Conservation (phyloP, 2,329 filamentous ascomycete species). For the Calonectria pseudoreteaudii region DNA sequence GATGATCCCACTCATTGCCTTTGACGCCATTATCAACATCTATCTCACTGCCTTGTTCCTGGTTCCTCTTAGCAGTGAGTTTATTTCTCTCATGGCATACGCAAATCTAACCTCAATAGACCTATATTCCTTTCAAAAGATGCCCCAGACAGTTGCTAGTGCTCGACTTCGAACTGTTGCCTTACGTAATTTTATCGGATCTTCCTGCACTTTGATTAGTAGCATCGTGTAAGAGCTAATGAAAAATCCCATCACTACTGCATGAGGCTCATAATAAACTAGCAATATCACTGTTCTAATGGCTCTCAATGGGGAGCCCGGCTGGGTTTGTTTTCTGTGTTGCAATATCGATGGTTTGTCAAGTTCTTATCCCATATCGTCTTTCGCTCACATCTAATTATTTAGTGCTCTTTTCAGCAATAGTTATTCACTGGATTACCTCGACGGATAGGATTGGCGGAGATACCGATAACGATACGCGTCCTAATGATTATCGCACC, state of each 20-base stretch:
- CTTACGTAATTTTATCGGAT: slow-evolving; percentile 70
- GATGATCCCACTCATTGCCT: slow-evolving; percentile 71
- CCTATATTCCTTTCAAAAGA: slow-evolving; percentile 65
- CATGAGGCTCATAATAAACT: neutral
- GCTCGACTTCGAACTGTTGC: slow-evolving; percentile 63
- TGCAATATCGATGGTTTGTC: slow-evolving; percentile 72
- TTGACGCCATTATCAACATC: slow-evolving; percentile 71
- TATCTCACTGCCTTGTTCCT: slow-evolving; percentile 74
- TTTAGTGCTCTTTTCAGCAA: neutral
- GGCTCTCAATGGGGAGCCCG: slow-evolving; percentile 69
- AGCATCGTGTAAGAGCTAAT: slow-evolving; percentile 63
- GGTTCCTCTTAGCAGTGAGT: slow-evolving; percentile 66
- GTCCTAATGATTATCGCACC: neutral
- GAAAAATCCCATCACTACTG: too few relatives aligned
- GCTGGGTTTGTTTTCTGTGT: slow-evolving; percentile 74
- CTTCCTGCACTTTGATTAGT: slow-evolving; percentile 66
- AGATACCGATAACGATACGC: neutral
- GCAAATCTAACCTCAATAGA: slow-evolving; percentile 49
- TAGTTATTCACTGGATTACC: neutral
- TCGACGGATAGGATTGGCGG: neutral
- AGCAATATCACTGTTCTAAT: slow-evolving; percentile 71
- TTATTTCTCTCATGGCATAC: too few relatives aligned
- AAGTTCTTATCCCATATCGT: too few relatives aligned
- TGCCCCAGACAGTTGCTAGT: slow-evolving; percentile 54
- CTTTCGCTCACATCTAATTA: neutral